Evolutionary conservation across 805 yeast genomes (phyloP), one percentile per base, ranked within the genome.

Genomic region (Clavispora vitiphila): DNA sequence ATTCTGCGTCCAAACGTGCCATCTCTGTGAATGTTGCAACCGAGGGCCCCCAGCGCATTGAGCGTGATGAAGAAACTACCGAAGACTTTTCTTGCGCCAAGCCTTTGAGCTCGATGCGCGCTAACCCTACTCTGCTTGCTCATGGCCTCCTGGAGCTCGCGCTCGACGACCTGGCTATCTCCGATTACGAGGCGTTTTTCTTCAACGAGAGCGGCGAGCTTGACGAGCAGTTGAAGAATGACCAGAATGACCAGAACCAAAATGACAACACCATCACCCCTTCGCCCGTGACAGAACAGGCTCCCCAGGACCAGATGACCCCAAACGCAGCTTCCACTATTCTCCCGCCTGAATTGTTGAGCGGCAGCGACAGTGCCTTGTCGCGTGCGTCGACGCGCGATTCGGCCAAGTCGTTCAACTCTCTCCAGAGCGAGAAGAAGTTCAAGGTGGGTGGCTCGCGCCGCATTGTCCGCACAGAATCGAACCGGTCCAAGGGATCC

Each of bases 371-470:
- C 2, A 3, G 16, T 16, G 20, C n/a, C 20, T 29, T 29, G 20
- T 29, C 32, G n/a, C 32, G 32, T 12, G 19, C 32, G 12, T 20
- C 19, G 37, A 22, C 55, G 2, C 23, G 43, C 3, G 51, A 53
- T 5, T 48, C 55, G 24, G 38, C 50, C 11, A 36, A 38, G 8
- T 65, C 69, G 2, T 56, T 46, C 44, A 55, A 56, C 42, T 63
- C 69, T 8, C 56, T 65, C 41, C 62, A 60, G 38, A 61, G 67
- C 39, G 66, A 58, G 23, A 44, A 44, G 25, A 40, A 50, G 27
- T 49, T 50, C 35, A 38, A 31, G n/a, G 55, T 50, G n/a, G 46
- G 50, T 5, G 32, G 32, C 12, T 29, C 32, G 20, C 40, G 46
- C 15, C 40, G 43, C 16, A 41, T 45, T 25, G 26, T 43, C 35